Evolutionary conservation across 2,329 filamentous ascomycete species (phyloP).

Genomic region (Diplodia mutila): DNA sequence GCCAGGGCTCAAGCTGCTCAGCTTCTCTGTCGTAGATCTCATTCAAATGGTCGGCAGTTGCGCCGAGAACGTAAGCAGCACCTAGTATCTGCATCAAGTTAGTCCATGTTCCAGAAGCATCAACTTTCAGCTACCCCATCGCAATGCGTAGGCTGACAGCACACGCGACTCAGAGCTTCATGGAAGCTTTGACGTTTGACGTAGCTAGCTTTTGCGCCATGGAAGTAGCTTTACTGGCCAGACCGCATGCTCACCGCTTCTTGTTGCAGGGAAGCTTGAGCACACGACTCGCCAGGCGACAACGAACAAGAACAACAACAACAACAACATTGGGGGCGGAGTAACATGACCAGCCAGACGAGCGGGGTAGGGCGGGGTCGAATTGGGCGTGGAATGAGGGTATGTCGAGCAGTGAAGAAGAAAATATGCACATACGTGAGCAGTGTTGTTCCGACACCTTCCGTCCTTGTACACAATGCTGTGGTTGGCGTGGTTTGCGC

Average conservation of each 20-base stretch:
- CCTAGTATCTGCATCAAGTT: conserved; percentile 63
- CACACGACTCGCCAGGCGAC: not conserved
- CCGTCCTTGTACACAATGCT: conserved; percentile 78
- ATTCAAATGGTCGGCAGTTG: conserved; percentile 71
- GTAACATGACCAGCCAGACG: not conserved
- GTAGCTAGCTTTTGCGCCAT: not conserved
- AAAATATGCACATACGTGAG: conserved; percentile 61
- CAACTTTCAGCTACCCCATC: not conserved
- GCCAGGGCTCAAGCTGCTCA: conserved; percentile 76
- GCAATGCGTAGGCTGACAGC: not conserved
- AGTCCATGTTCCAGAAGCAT: not conserved
- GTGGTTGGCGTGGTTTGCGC: conserved; percentile 89
- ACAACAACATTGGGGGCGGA: not conserved
- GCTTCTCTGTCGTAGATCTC: conserved; percentile 79
- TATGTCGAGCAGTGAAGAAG: not conserved
- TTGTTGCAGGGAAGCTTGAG: not conserved
- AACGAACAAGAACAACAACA: not conserved
- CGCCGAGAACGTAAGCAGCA: conserved; percentile 85
- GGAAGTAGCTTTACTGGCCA: not conserved
- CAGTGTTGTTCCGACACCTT: conserved; percentile 78
- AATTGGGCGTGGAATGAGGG: not conserved
- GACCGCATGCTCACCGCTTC: conserved; percentile 5
- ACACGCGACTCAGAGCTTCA: not conserved
- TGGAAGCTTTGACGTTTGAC: not conserved
- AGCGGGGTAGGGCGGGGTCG: not conserved